phyloP scores from a whole-genome alignment of 2,329 filamentous ascomycete species.

The Arthrobotrys iridis region DNA sequence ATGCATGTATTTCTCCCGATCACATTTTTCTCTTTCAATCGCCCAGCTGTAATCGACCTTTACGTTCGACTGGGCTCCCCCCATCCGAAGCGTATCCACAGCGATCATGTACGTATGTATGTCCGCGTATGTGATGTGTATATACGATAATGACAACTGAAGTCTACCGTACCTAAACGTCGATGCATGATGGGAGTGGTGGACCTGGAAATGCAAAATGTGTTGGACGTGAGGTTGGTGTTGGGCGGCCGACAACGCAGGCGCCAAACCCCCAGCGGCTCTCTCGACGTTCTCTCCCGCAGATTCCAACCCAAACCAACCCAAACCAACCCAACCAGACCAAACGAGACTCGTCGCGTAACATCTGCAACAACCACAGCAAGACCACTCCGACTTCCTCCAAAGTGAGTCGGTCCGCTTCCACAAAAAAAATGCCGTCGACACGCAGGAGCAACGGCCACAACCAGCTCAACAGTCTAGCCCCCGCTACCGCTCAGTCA shows the following conservation, averaged over 20 bases:
- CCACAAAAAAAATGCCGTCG: slow-evolving; percentile 45
- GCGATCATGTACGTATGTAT: no score
- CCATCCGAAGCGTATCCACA: no score
- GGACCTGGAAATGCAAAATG: background rate
- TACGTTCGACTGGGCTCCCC: no score
- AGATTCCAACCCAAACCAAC: background rate
- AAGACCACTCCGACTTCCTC: background rate
- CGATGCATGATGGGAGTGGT: no score
- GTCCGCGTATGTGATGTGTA: no score
- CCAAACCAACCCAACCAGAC: background rate
- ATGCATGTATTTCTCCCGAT: no score
- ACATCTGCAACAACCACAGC: slow-evolving; percentile 21
- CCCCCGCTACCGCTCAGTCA: background rate
- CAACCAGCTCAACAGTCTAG: background rate
- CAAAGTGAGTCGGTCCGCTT: no score
- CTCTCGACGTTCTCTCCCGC: background rate
- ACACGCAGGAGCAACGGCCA: slow-evolving; percentile 36
- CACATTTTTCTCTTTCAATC: no score
- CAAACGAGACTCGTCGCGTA: slow-evolving; percentile 35
- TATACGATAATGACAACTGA: no score
- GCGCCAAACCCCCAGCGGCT: background rate
- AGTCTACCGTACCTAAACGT: no score
- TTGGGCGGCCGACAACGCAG: background rate
- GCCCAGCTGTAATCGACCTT: no score
- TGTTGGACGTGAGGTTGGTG: slow-evolving; percentile 7